Evolutionary conservation across 305 asterid species (phyloP), one percentile per base, ranked within the genome.

Genomic region (Rubia occidens): DNA sequence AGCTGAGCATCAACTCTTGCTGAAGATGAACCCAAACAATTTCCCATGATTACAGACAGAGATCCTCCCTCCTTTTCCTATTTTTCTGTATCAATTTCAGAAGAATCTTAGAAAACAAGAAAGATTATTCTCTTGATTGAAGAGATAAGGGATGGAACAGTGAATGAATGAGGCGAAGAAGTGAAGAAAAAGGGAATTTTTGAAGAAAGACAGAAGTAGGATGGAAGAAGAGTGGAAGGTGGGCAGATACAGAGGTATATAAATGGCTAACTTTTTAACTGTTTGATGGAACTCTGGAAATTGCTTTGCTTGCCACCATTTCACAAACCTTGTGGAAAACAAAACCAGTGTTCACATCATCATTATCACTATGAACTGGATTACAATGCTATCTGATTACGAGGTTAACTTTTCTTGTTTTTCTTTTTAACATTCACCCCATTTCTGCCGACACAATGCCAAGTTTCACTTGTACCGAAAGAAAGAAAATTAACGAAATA

Each of bases 1-100:
- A 82, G 81, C 66, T 93, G 66, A 9, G 97, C 85, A 72, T 88
- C 97, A 78, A 90, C 88, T 87, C 84, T 88, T 9, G 96, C 92
- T 2, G 97, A 77, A 15, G 58, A 51, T 47, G 95, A 85, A 79
- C 86, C 89, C 39, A 82, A 56, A 78, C 95, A 90, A 78, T 88
- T 88, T 20, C 97, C 97, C 97, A 90, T 90, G 76, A 74, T 20
- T 70, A 39, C 20, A 42, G 56, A 15, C 11, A 69, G 29, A 69
- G 29, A 69, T 58, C 17, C 43, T 58, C 26, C 21, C 47, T 51
- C 32, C 18, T 29, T 45, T 14, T 0, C 32, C 26, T 35, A 26
- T 21, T 53, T 40, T 5, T 39, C 21, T 1, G 42, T 24, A 58
- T 11, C 37, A 54, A 68, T 35, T 54, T 18, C 71, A 32, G 49